Base-by-base conservation (phyloP, 2,329 filamentous ascomycete genomes). In the Emergomyces africanus region DNA sequence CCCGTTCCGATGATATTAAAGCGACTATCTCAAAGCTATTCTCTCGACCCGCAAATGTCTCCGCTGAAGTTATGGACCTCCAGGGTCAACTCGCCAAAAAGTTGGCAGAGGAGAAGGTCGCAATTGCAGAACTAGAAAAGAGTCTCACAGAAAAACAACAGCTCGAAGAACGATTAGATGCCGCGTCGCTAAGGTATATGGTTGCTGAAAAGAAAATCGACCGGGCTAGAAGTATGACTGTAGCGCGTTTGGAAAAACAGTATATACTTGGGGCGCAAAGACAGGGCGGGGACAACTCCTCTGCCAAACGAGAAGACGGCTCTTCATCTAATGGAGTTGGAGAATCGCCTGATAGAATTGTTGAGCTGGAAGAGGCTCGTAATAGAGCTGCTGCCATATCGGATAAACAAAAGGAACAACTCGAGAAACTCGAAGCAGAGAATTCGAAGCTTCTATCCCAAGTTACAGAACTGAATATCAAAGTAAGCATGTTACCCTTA, bases 191-290 rank as follows among this genome's bases (percentile, higher is more conserved):
- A 61, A 84, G 94, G 64, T 97, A 95, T 69, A 89, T 97, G 77
- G 89, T 95, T 65, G 94, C 94, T 0, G 94, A 99, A 72, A 95
- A 95, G 77, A 94, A 90, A 71, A 79, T 97, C 57, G 94, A 99
- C 71, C 84, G 94, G 49, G 83, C 87, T 28, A 92, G 89, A 73
- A 99, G 94, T 69, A 77, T 85, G 18, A 90, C 95, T 60, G 90
- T 96, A 1, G 88, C 91, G 62, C 96, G 95, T 71, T 75, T 99
- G 61, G 94, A 97, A 71, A 88, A 90, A 67, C 89, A 96, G 74
- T 90, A 91, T 37, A 82, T 91, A 57, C 81, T 88, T 60, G 86
- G 86, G 60, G 83, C 82, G 15, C 72, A 74, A 49, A 56, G 72
- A 66, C 61, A 69, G 69, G 18, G 67, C 69, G 75, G 77, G 20